These are phyloP conservation scores for Kwoniella bestiolae DNA, from an alignment of 768 basidiomycete genomes.

Conservation along the genomic window DNA sequence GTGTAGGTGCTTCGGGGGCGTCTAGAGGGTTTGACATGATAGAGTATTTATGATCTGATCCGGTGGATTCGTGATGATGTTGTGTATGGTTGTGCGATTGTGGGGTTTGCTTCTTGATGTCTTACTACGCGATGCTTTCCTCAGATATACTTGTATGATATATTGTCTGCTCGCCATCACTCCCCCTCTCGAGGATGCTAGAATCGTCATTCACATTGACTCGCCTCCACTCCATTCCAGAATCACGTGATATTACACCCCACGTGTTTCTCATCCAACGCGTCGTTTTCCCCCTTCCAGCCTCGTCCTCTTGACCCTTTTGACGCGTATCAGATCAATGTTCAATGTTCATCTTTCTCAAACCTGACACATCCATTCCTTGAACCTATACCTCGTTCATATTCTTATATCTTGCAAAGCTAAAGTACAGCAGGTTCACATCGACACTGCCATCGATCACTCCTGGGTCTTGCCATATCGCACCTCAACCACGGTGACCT, in stretches of 20 bases:
- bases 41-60: not conserved
- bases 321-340: not conserved
- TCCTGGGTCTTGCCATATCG: too few species aligned
- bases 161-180: not conserved
- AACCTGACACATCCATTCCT: not conserved
- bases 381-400: not conserved
- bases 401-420: too few species aligned
- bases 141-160: too few species aligned
- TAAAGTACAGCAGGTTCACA: not conserved
- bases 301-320: not conserved
- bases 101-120: too few species aligned
- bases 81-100: too few species aligned
- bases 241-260: not conserved
- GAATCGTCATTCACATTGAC: not conserved
- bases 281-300: not conserved
- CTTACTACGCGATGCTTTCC: too few species aligned
- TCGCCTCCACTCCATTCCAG: not conserved
- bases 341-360: not conserved
- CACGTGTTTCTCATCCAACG: too few species aligned
- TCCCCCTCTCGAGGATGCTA: not conserved
- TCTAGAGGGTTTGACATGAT: constrained; percentile 33
- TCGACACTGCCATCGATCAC: too few species aligned
- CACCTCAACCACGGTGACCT: too few species aligned
- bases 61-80: too few species aligned
- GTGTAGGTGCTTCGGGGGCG: constrained; percentile 7